These are phyloP conservation scores for Termitomyces sp. DNA, from an alignment of 768 basidiomycete species.

Conservation along the genomic window DNA sequence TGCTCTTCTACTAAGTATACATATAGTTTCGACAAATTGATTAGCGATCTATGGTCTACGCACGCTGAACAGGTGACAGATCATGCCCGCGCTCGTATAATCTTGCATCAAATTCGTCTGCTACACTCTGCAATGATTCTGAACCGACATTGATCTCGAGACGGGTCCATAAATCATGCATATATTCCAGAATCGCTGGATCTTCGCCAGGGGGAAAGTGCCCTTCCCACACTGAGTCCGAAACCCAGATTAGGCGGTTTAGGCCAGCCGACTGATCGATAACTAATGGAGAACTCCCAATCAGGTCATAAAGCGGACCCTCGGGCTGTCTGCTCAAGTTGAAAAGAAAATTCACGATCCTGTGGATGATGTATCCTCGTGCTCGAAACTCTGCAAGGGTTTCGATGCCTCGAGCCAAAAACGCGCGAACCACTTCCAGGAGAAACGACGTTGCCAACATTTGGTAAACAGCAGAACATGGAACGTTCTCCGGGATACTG, in stretches of 20 bases:
- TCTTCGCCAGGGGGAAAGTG: not conserved
- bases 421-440: not conserved
- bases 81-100: not conserved
- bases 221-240: not conserved
- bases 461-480: not conserved
- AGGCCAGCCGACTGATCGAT: slow-evolving; percentile 1
- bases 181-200: not conserved
- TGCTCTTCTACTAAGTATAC: not conserved
- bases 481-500: not conserved
- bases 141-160: not conserved
- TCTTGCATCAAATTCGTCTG: not conserved
- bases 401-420: not conserved
- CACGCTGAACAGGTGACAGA: not conserved
- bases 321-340: not conserved
- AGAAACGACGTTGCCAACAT: slow-evolving; percentile 2
- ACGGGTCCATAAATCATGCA: not conserved
- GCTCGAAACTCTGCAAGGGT: not conserved
- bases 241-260: not conserved
- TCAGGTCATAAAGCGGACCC: not conserved
- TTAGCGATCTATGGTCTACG: too few relatives aligned
- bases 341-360: not conserved
- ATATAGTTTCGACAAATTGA: too few relatives aligned
- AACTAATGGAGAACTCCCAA: not conserved
- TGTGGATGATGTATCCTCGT: not conserved
- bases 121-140: not conserved